Base-by-base conservation (phyloP, 129 eudicot genomes). In the Saposhnikovia divaricata region DNA sequence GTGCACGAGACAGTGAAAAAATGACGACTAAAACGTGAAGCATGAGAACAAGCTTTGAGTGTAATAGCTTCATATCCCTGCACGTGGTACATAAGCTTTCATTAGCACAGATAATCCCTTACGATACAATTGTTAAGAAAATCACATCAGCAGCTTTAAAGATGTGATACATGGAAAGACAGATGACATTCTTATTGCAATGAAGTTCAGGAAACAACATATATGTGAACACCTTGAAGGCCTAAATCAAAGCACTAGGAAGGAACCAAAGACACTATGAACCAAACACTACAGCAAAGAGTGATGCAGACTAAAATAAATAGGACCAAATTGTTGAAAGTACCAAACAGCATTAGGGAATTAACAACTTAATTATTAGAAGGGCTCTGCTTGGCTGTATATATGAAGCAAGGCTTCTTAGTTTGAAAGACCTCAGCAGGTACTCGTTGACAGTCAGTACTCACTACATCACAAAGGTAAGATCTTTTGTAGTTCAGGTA, bases 11-110 rank as follows among this genome's bases (percentile, higher is more conserved):
- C 81, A 72, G 61, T 51, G 27, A 51, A 76, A 80, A 78, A 66
- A 74, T 78, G 81, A 61, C 84, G 80, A 66, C 42, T 80, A 72
- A 79, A 48, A 75, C 74, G 75, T 34, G 87, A 68, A 68, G 86
- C 76, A 79, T 57, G 83, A 77, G 74, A 72, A 61, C 37, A 75
- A 42, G 81, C 78, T 76, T 80, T 85, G 47, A 61, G 73, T 13
- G 78, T 55, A 31, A 85, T 80, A 66, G 81, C 71, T 85, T 84
- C 93, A 79, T 78, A 83, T 45, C 96, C 92, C 98, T 93, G 92
- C 83, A 87, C 65, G 63, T 21, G 78, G 25, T 28, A 12, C 61
- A 46, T 75, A 44, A 74, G 34, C 14, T 45, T 75, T 27, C 18
- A 75, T 45, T 27, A 75, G 14, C 23, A 74, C 19, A 46, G 19